Percentiles rank a stretch among this genome's conserved stretches.
Conservation (phyloP, 768 basidiomycete species). For the Tricholoma hemisulphureum region DNA sequence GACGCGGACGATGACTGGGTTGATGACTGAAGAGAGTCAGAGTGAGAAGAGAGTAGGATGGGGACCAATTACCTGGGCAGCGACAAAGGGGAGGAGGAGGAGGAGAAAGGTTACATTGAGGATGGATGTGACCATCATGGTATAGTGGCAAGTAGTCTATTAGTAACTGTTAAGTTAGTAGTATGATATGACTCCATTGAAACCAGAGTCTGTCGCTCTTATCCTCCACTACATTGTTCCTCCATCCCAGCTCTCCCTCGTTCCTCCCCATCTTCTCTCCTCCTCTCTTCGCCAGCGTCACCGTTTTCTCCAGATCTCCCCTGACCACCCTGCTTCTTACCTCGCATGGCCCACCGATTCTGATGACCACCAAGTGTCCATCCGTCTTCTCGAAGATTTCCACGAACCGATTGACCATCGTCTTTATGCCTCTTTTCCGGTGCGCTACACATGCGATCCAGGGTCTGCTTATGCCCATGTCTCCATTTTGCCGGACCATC, state of each 20-base stretch:
- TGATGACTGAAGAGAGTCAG: constrained; percentile 1
- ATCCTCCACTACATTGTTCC: constrained; percentile 60
- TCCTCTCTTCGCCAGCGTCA: constrained; percentile 60
- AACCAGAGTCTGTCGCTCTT: constrained; percentile 38
- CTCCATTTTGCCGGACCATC: constrained; percentile 37
- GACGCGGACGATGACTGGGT: constrained; percentile 5
- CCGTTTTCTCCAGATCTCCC: constrained; percentile 55
- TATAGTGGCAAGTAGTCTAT: background rate
- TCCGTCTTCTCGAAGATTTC: constrained; percentile 46
- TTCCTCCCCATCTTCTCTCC: constrained; percentile 65
- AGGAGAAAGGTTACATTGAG: constrained; percentile 38
- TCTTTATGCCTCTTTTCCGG: constrained; percentile 20
- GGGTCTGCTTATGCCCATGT: constrained; percentile 59
- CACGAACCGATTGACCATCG: constrained; percentile 39
- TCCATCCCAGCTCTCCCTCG: constrained; percentile 44
- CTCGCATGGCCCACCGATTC: constrained; percentile 62
- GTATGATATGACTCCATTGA: constrained; percentile 2
- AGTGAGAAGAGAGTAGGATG: background rate
- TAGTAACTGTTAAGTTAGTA: background rate
- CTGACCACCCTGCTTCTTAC: constrained; percentile 52
- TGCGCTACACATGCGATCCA: constrained; percentile 43
- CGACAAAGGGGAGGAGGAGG: constrained; percentile 37
- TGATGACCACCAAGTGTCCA: constrained; percentile 26
- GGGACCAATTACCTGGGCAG: constrained; percentile 40
- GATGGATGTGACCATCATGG: constrained; percentile 31